phyloP scores from a whole-genome alignment of 805 yeast genomes.

The Candida qinlingensis region DNA sequence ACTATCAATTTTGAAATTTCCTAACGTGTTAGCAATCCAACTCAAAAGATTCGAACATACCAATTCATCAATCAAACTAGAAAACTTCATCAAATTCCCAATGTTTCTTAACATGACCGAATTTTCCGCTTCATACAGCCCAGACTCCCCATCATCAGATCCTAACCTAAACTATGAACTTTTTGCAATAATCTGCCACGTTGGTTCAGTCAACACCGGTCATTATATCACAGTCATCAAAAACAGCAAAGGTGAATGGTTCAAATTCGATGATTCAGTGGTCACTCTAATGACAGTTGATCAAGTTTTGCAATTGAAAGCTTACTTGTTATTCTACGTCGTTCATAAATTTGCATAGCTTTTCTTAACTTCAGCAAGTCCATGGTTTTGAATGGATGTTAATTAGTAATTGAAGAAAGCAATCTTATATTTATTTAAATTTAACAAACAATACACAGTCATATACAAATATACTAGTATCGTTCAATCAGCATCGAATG shows the following conservation, averaged over 20 bases:
- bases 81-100: conserved; percentile 69
- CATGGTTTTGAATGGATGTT: too few relatives aligned
- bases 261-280: conserved; percentile 83
- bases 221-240: conserved; percentile 84
- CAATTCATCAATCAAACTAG: conserved; percentile 52
- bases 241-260: conserved; percentile 74
- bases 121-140: conserved; percentile 33
- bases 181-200: conserved; percentile 82
- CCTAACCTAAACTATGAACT: conserved; percentile 65
- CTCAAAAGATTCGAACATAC: conserved; percentile 58
- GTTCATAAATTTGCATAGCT: conserved; percentile 22
- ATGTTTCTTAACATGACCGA: conserved; percentile 64
- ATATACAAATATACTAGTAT: too few relatives aligned
- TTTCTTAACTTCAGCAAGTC: neutral
- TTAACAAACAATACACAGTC: too few relatives aligned
- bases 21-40: conserved; percentile 79
- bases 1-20: conserved; percentile 60
- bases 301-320: conserved; percentile 65
- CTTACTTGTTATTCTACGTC: conserved; percentile 74
- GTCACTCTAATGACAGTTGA: conserved; percentile 60
- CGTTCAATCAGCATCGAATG: too few relatives aligned
- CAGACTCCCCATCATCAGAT: conserved; percentile 18
- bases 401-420: too few relatives aligned
- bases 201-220: conserved; percentile 93
- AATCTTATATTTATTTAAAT: too few relatives aligned